Percentiles rank a stretch among this genome's conserved stretches.
Evolutionary conservation across 208 protist species (phyloP).

Genomic region (Acanthamoeba triangularis): DNA sequence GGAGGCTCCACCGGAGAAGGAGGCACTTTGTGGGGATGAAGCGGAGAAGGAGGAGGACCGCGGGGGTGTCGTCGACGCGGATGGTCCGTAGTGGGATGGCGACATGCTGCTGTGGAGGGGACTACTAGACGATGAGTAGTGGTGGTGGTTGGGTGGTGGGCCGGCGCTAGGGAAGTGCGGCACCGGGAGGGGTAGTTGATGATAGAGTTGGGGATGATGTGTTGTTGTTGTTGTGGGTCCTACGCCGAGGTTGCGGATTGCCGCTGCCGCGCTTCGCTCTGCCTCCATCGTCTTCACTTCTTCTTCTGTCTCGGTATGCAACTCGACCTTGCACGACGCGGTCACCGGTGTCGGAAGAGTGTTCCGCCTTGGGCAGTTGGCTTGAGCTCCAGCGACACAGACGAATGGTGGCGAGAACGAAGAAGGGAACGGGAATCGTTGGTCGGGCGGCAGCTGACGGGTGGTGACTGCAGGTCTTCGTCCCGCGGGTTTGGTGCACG

Average conservation of each 20-base stretch:
- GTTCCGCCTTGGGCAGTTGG: neutral
- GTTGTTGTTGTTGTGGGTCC: neutral
- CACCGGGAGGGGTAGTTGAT: neutral
- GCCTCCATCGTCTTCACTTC: neutral
- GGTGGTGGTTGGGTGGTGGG: neutral
- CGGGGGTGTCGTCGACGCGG: neutral
- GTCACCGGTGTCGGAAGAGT: neutral
- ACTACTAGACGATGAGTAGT: neutral
- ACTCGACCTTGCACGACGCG: neutral
- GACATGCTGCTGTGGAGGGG: neutral
- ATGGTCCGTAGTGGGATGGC: neutral
- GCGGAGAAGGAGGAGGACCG: neutral
- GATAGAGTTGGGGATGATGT: neutral
- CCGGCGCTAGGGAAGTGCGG: neutral
- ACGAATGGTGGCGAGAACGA: neutral
- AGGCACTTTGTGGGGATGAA: neutral
- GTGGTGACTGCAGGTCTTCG: too few relatives aligned
- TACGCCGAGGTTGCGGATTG: neutral
- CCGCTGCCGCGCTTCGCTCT: neutral
- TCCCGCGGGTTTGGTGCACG: too few relatives aligned
- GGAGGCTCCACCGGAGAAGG: neutral
- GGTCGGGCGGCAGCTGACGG: too few relatives aligned
- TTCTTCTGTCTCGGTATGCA: neutral
- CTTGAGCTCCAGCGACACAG: neutral
- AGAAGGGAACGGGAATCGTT: constrained; percentile 33